A percentile compares a stretch with the other conserved stretches of the same genome.
These are phyloP conservation scores for Capsicum chinense DNA, from an alignment of 257 asterid genomes.

Conservation along the genomic window DNA sequence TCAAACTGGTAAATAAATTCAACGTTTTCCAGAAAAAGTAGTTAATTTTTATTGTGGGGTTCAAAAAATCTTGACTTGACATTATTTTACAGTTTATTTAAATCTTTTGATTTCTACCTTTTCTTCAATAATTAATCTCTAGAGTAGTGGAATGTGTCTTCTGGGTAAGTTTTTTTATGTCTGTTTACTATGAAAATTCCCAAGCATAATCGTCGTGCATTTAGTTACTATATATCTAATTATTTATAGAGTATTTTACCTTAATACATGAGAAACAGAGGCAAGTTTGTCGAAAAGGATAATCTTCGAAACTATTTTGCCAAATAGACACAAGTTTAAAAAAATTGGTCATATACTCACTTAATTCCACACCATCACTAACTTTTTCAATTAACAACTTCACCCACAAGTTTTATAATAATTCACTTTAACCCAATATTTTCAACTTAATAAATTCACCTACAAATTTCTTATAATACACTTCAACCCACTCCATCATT, in stretches of 20 bases:
- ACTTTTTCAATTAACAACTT: no score
- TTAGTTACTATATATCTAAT: background rate
- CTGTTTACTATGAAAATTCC: slow-evolving; percentile 27
- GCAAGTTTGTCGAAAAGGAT: no score
- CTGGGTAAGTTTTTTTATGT: slow-evolving; percentile 21
- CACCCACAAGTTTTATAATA: no score
- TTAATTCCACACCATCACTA: no score
- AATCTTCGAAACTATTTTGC: no score
- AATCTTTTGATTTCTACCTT: slow-evolving; percentile 1
- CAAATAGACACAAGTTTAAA: no score
- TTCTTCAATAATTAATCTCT: background rate
- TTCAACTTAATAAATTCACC: no score
- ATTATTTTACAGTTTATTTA: background rate
- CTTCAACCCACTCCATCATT: no score
- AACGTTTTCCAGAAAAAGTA: slow-evolving; percentile 25
- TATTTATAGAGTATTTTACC: background rate
- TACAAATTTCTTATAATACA: no score
- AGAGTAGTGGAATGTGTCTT: slow-evolving; percentile 19
- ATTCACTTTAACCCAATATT: no score
- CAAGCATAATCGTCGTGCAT: background rate
- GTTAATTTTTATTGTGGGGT: slow-evolving; percentile 14
- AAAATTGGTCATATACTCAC: no score
- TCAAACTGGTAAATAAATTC: background rate
- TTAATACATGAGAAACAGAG: background rate
- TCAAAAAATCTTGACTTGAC: slow-evolving; percentile 30